Conservation (phyloP, 2,329 filamentous ascomycete species). For the Elsinoe australis region DNA sequence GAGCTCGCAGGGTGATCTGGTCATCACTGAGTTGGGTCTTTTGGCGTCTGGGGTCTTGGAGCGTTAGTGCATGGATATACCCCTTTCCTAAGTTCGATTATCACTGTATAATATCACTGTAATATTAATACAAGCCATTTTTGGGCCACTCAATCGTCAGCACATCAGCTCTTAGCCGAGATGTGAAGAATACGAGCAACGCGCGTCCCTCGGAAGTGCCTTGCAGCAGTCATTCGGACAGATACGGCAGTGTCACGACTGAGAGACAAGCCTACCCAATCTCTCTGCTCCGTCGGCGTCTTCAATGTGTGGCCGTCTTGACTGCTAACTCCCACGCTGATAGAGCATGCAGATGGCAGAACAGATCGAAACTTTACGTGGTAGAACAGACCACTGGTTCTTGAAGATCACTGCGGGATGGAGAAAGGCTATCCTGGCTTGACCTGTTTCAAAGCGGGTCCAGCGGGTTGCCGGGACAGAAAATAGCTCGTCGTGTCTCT, state of each 20-base stretch:
- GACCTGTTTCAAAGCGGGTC: conserved; percentile 13
- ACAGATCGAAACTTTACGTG: no score
- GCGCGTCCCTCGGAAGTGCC: no score
- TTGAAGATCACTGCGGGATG: conserved; percentile 14
- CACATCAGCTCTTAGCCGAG: no score
- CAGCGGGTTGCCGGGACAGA: conserved; percentile 8
- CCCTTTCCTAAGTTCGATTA: neutral
- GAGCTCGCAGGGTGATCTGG: neutral
- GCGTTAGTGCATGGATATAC: conserved; percentile 9
- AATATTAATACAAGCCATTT: neutral
- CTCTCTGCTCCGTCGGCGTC: no score
- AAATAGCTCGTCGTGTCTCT: conserved; percentile 1
- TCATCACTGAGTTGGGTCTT: neutral
- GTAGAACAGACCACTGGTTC: conserved; percentile 10
- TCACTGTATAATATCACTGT: neutral
- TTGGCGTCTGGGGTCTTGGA: neutral
- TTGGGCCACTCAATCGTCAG: neutral
- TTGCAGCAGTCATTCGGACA: no score
- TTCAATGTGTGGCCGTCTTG: no score
- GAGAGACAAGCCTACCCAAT: no score
- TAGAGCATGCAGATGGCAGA: neutral
- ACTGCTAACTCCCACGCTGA: no score
- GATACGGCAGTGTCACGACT: no score
- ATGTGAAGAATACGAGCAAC: no score
- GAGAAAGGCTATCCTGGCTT: conserved; percentile 2